Evolutionary conservation across 176 grass and related monocot species (phyloP).

Genomic region (Hordeum marinum): DNA sequence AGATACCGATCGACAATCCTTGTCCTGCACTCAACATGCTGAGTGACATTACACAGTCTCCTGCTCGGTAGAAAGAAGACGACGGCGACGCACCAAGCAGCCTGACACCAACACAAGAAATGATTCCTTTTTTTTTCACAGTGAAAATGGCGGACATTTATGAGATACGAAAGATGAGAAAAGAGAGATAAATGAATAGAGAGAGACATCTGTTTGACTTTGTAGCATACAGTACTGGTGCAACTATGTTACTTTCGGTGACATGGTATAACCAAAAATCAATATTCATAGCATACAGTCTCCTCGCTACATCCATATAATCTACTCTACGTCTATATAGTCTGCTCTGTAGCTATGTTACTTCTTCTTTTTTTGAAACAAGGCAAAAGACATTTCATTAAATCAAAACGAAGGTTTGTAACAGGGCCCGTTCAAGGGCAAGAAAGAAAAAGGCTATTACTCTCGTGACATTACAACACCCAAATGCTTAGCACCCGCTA

Average conservation of each 20-base stretch:
- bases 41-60: neutral
- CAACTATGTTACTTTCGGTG: constrained; percentile 3
- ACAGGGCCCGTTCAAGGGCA: too few relatives aligned
- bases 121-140: neutral
- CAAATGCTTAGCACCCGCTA: too few relatives aligned
- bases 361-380: too few relatives aligned
- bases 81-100: too few relatives aligned
- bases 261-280: constrained; percentile 13
- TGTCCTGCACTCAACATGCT: neutral
- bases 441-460: too few relatives aligned
- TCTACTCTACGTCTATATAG: too few relatives aligned
- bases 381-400: too few relatives aligned
- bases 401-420: too few relatives aligned
- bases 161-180: neutral
- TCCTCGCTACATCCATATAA: neutral
- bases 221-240: neutral
- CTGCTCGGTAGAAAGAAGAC: neutral
- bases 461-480: too few relatives aligned
- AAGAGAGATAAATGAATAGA: neutral
- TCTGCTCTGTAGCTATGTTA: too few relatives aligned
- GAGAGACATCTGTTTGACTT: neutral
- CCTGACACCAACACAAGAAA: neutral
- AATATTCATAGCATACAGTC: constrained; percentile 18
- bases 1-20: neutral
- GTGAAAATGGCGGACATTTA: neutral